phyloP scores from a whole-genome alignment of 2,329 filamentous ascomycete species.

The Biscogniauxia sp. region DNA sequence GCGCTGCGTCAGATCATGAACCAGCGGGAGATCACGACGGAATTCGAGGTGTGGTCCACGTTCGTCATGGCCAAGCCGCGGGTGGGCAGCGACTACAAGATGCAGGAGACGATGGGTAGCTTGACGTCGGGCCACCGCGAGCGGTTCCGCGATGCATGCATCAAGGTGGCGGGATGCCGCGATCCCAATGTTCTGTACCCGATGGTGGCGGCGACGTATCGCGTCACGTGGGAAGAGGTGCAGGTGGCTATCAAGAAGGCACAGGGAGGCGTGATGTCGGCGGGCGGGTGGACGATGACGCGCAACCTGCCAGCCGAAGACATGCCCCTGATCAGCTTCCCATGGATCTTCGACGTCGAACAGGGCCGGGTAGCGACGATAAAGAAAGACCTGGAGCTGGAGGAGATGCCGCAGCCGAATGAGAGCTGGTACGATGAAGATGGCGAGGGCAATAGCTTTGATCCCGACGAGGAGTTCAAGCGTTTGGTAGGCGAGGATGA shows the following conservation, averaged over 20 bases:
- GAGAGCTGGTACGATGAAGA: constrained; percentile 4
- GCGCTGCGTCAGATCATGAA: constrained; percentile 77
- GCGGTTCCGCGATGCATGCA: constrained; percentile 66
- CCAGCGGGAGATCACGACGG: constrained; percentile 77
- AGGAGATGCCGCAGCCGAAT: constrained; percentile 17
- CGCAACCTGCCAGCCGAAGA: constrained; percentile 40
- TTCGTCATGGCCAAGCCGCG: constrained; percentile 77
- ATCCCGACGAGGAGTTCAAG: constrained; percentile 20
- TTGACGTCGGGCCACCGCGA: constrained; percentile 66
- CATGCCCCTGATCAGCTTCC: constrained; percentile 88
- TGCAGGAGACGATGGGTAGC: constrained; percentile 76
- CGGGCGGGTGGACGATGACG: constrained; percentile 36
- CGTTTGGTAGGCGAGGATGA: constrained; percentile 12
- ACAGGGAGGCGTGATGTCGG: constrained; percentile 26
- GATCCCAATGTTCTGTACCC: constrained; percentile 60
- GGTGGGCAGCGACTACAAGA: constrained; percentile 76
- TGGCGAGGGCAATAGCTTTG: constrained; percentile 6
- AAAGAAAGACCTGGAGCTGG: constrained; percentile 35
- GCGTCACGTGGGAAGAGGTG: constrained; percentile 71
- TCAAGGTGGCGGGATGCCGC: constrained; percentile 59
- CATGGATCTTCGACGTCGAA: constrained; percentile 80
- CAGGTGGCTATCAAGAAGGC: constrained; percentile 53
- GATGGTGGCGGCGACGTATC: constrained; percentile 87
- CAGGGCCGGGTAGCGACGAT: constrained; percentile 64
- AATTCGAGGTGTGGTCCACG: constrained; percentile 89